Base-by-base conservation (phyloP, 2,329 filamentous ascomycete genomes). In the Ophiostoma montium region DNA sequence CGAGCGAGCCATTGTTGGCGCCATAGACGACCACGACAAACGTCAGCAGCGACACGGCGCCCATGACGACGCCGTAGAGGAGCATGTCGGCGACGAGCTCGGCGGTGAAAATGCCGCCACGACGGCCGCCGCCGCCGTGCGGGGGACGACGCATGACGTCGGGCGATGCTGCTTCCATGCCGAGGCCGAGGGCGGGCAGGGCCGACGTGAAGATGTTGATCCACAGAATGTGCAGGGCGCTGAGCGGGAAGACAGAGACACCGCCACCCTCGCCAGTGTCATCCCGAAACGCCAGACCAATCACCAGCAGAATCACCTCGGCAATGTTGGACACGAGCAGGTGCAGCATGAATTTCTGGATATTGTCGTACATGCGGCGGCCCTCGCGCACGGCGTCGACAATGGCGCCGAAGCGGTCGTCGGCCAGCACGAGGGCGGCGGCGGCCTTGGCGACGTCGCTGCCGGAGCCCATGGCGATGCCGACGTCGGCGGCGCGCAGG, bases 161-260 rank as follows among this genome's bases (percentile, higher is more conserved):
- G 2, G 76, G 73, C 0, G 81, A 77, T 0, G 86, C 85, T 41
- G 73, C 68, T 63, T 94, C 87, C 56, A 87, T 82, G 18, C 87
- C 86, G 1, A 95, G 76, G 39, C 87, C 88, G 68, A 95, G 92
- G 51, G 89, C 88, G 1, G 87, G 87, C 63, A 92, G 79, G 1
- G 82, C 85, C 36, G 85, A 90, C 0, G 88, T 95, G 49, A 92
- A 76, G 84, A 94, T 90, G 65, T 94, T 94, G 63, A 95, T 86
- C 87, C 86, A 95, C 52, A 95, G 75, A 54, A 94, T 90, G 58
- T 94, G 82, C 11, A 94, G 78, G 0, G 88, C 86, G 0, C 85
- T 80, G 41, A 94, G 76, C 5, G 87, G 88, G 63, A 94, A 94
- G 10, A 94, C 86, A 0, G 86, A 92, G 53, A 85, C 74, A 9